Evolutionary conservation across 139 green algal species (phyloP).

Genomic region (Zygnema cylindricum): DNA sequence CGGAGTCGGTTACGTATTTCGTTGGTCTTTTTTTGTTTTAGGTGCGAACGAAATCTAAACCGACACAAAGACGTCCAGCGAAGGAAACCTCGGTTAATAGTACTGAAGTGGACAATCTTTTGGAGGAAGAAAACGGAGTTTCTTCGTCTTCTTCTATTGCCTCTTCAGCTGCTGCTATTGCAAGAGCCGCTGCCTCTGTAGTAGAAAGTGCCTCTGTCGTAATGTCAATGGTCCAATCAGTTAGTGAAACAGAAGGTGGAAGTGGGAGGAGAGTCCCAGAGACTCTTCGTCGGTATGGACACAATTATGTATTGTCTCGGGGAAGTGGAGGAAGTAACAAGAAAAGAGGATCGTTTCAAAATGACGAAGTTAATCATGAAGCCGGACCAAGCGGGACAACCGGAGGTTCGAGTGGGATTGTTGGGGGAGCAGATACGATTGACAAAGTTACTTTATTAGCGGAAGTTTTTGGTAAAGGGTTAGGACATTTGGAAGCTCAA

Average conservation of each 20-base stretch:
- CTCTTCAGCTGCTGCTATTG: not conserved
- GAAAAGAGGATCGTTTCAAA: not conserved
- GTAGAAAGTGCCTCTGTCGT: not conserved
- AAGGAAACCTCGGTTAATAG: too few relatives aligned
- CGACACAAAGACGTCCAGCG: too few relatives aligned
- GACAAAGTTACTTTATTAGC: not conserved
- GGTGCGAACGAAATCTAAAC: too few relatives aligned
- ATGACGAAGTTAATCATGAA: too few relatives aligned
- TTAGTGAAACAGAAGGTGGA: not conserved
- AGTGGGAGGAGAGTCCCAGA: not conserved
- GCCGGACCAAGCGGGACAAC: too few relatives aligned
- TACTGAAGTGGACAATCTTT: too few relatives aligned
- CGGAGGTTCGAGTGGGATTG: too few relatives aligned
- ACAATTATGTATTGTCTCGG: not conserved
- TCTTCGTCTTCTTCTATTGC: not conserved
- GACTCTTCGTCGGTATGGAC: not conserved
- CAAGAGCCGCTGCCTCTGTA: not conserved
- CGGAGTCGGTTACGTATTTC: too few relatives aligned
- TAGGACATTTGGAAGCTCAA: not conserved
- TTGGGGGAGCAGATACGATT: too few relatives aligned
- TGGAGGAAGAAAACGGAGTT: too few relatives aligned
- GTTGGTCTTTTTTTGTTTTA: too few relatives aligned
- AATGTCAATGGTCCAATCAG: not conserved
- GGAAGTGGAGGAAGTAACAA: not conserved
- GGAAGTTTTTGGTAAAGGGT: not conserved